These are phyloP conservation scores for Hippophae gyantsensis DNA, from an alignment of 306 rosid species.

Conservation along the genomic window DNA sequence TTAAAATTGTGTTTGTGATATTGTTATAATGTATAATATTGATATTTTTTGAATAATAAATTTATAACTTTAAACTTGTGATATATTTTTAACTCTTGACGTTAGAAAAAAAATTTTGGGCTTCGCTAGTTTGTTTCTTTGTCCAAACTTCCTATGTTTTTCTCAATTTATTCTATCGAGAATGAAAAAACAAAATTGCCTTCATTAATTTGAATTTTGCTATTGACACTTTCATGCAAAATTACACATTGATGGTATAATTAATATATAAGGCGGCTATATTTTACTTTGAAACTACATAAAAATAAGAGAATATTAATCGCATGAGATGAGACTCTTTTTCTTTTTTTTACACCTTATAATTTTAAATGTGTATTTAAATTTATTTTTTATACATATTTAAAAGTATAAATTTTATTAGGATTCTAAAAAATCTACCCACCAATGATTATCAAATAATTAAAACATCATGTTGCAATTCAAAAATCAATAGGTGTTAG, in stretches of 20 bases:
- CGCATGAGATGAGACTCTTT: background rate
- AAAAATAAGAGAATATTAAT: background rate
- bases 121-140: constrained; percentile 12
- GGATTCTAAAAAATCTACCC: background rate
- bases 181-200: constrained; percentile 43
- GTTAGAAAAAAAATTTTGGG: too few relatives aligned
- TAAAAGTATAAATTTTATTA: too few relatives aligned
- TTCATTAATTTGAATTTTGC: constrained; percentile 15
- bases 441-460: background rate
- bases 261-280: constrained; percentile 19
- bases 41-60: too few relatives aligned
- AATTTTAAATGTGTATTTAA: too few relatives aligned
- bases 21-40: too few relatives aligned
- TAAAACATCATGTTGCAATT: background rate
- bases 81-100: too few relatives aligned
- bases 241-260: constrained; percentile 40
- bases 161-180: background rate
- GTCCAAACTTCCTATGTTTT: constrained; percentile 4
- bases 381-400: too few relatives aligned
- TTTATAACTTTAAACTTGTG: too few relatives aligned
- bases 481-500: too few relatives aligned
- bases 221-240: constrained; percentile 51
- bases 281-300: background rate
- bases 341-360: too few relatives aligned
- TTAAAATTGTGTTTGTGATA: too few relatives aligned